A percentile compares a stretch with the other conserved stretches of the same genome.
phyloP scores from a whole-genome alignment of 768 basidiomycete species.

The Termitomyces sp. region DNA sequence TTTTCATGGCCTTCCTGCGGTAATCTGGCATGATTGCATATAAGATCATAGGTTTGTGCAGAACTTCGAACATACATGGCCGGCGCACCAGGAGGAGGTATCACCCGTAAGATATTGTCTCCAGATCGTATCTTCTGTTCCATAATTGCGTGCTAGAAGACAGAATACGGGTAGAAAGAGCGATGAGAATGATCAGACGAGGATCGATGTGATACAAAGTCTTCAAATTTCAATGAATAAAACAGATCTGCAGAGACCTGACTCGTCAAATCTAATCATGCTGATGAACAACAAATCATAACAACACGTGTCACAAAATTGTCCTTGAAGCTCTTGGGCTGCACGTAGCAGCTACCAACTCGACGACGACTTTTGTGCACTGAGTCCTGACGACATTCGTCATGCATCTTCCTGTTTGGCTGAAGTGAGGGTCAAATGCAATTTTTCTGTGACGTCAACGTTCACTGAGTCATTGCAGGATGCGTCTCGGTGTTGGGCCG shows the following conservation, averaged over 20 bases:
- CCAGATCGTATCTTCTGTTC: conserved; percentile 47
- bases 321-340: neutral
- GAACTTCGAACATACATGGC: conserved; percentile 34
- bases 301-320: conserved; percentile 13
- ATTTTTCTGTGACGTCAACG: neutral
- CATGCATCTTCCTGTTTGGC: conserved; percentile 10
- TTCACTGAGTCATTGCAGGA: conserved; percentile 1
- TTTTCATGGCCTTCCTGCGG: conserved; percentile 87
- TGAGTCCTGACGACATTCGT: neutral
- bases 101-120: conserved; percentile 42
- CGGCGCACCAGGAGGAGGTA: conserved; percentile 45
- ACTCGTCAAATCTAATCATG: conserved; percentile 12
- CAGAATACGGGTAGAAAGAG: neutral
- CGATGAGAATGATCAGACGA: conserved; percentile 7
- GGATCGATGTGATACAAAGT: neutral
- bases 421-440: conserved; percentile 4
- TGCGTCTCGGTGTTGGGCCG: conserved; percentile 3
- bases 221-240: no score
- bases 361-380: neutral
- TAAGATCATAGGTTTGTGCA: conserved; percentile 9
- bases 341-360: neutral
- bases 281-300: conserved; percentile 14
- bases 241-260: neutral
- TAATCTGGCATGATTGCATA: conserved; percentile 26
- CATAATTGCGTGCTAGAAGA: conserved; percentile 21